Evolutionary conservation across 176 grass and related monocot species (phyloP), one percentile per base, ranked within the genome.

Genomic region (Eremochloa ophiuroides): DNA sequence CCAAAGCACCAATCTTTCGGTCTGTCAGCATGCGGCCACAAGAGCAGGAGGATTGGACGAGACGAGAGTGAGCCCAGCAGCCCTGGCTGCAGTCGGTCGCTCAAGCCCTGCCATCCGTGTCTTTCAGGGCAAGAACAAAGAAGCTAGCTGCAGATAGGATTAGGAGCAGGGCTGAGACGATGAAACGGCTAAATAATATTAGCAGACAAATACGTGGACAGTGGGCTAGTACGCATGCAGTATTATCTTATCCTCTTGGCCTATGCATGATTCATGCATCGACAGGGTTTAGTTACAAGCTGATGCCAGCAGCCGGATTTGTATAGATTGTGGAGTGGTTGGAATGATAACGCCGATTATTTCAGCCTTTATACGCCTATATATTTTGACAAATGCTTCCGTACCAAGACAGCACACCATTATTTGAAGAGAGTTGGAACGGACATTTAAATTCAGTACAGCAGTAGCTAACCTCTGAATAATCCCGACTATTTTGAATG

Each of bases 241-340:
- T 8, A 65, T 12, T 47, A 30, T 79, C 35, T 60, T 84, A 79
- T 69, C 18, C 38, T 13, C 25, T 50, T 63, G 11, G 17, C 41
- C 20, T 38, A 11, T 11, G 73, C 73, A 41, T 77, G 87, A 47
- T 81, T 81, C 77, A n/a, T 82, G 78, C 66, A 25, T 38, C 60
- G 34, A 8, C 18, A 20, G 44, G 18, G 69, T 74, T 80, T 79
- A 61, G 69, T 62, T 84, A 46, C 47, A n/a, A 13, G 59, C 50
- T 22, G 18, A 75, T 9, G 87, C 29, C 15, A 76, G 70, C 76
- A 26, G 51, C 53, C 56, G 56, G 62, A 48, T 42, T 74, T 47
- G 66, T 74, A 78, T 79, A 73, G 59, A 22, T 62, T 73, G 79
- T 82, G 88, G 10, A 79, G 88, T 78, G 67, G 88, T 86, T 86